Percentiles rank a stretch among this genome's conserved stretches.
These are phyloP conservation scores for Boletus calvinii DNA, from an alignment of 1,284 basidiomycete species.

Conservation along the genomic window DNA sequence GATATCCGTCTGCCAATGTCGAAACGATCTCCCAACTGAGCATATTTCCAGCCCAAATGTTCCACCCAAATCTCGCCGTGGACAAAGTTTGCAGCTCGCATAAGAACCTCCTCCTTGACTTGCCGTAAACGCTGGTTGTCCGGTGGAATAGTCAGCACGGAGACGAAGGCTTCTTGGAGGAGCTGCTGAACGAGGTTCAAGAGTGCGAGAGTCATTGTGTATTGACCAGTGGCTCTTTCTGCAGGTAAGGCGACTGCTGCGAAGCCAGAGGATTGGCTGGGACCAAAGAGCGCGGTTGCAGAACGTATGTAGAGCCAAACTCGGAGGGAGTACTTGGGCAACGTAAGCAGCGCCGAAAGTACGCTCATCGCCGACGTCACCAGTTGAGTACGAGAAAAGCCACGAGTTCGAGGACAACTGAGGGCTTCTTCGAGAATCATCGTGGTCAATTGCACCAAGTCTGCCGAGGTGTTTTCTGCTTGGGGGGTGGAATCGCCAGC, in stretches of 20 bases:
- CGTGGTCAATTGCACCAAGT: constrained; percentile 77
- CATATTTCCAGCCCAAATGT: constrained; percentile 80
- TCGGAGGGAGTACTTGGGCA: constrained; percentile 72
- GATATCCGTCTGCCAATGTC: constrained; percentile 73
- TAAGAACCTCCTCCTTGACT: constrained; percentile 79
- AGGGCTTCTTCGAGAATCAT: constrained; percentile 84
- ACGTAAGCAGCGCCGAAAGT: constrained; percentile 71
- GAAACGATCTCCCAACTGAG: constrained; percentile 73
- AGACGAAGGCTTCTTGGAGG: constrained; percentile 68
- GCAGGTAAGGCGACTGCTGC: constrained; percentile 66
- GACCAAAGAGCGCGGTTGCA: constrained; percentile 72
- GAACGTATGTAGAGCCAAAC: constrained; percentile 87
- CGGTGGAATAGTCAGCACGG: constrained; percentile 50
- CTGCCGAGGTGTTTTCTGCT: constrained; percentile 33
- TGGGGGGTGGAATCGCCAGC: constrained; percentile 21
- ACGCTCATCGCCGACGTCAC: constrained; percentile 81
- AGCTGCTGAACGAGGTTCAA: constrained; percentile 76
- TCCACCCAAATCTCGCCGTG: constrained; percentile 86
- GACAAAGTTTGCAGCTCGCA: constrained; percentile 74
- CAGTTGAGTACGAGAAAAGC: constrained; percentile 56
- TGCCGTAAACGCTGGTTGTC: constrained; percentile 60
- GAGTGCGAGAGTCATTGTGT: constrained; percentile 76
- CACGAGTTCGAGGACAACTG: constrained; percentile 49
- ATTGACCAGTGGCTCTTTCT: constrained; percentile 73
- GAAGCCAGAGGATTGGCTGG: constrained; percentile 50